Evolutionary conservation across 768 basidiomycete genomes (phyloP).

Genomic region (Panaeolus papilionaceus): DNA sequence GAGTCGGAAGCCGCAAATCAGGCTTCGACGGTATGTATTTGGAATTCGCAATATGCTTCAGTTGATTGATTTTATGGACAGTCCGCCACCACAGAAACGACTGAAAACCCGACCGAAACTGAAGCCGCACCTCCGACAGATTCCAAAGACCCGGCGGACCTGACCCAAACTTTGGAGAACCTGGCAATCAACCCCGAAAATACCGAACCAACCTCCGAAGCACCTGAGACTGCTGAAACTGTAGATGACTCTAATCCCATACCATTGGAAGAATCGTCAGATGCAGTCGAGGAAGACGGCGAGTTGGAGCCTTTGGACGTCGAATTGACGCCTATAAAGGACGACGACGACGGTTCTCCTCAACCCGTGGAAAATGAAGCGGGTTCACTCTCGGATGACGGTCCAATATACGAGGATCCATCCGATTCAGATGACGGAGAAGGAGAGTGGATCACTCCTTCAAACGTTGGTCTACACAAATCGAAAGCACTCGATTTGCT

Average conservation of each 20-base stretch:
- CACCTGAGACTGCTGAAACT: conserved; percentile 25
- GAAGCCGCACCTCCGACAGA: conserved; percentile 19
- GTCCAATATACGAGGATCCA: conserved; percentile 73
- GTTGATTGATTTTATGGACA: conserved; percentile 14
- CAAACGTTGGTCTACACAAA: conserved; percentile 86
- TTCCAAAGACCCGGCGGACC: conserved; percentile 23
- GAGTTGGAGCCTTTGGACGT: conserved; percentile 50
- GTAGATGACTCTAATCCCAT: conserved; percentile 20
- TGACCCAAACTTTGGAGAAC: conserved; percentile 25
- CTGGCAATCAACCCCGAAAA: conserved; percentile 19
- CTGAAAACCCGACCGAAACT: not conserved
- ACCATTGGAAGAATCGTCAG: conserved; percentile 22
- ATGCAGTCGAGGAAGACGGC: conserved; percentile 18
- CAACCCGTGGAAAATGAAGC: not conserved
- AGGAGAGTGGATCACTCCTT: conserved; percentile 97
- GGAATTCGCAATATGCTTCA: not conserved
- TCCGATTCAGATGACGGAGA: conserved; percentile 82
- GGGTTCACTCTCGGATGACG: conserved; percentile 11
- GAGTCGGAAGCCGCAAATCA: conserved; percentile 33
- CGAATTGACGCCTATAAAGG: conserved; percentile 43
- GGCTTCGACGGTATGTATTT: not conserved
- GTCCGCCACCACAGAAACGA: conserved; percentile 16
- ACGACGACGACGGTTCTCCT: conserved; percentile 28
- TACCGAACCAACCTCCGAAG: conserved; percentile 20
- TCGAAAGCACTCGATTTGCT: conserved; percentile 86